phyloP scores from a whole-genome alignment of 805 yeast species.

The Pichia insulana region DNA sequence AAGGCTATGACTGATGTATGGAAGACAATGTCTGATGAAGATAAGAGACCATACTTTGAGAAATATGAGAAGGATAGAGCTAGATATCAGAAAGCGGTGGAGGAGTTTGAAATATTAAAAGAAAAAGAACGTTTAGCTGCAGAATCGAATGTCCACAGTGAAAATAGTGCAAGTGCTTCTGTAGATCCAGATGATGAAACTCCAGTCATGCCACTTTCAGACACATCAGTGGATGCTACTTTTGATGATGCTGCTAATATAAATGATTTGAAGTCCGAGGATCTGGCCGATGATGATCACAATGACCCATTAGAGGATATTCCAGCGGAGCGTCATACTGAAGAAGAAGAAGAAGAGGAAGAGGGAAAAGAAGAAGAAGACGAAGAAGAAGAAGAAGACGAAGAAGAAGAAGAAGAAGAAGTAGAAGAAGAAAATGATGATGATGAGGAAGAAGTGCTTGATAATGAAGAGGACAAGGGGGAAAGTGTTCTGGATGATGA shows the following conservation, averaged over 20 bases:
- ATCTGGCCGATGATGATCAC: neutral
- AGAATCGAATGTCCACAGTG: neutral
- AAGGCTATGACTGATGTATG: constrained; percentile 78
- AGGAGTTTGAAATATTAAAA: constrained; percentile 27
- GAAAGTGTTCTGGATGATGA: constrained; percentile 9
- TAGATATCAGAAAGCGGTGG: constrained; percentile 69
- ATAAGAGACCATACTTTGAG: constrained; percentile 63
- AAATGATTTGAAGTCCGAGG: neutral
- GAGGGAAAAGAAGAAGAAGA: neutral
- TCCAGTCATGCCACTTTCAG: constrained; percentile 1
- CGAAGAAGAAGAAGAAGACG: constrained; percentile 2
- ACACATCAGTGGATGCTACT: constrained; percentile 1
- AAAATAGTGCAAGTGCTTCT: constrained; percentile 1
- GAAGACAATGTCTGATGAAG: constrained; percentile 65
- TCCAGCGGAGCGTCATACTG: constrained; percentile 2
- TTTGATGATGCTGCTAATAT: neutral
- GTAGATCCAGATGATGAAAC: constrained; percentile 5
- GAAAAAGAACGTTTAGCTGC: constrained; percentile 14
- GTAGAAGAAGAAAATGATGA: constrained; percentile 6
- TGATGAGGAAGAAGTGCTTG: neutral
- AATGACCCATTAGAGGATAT: neutral
- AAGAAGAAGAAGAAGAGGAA: constrained; percentile 5
- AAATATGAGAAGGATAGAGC: constrained; percentile 70
- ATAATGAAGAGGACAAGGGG: constrained; percentile 4
- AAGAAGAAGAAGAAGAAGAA: constrained; percentile 1